Evolutionary conservation across 768 basidiomycete species (phyloP), one percentile per base, ranked within the genome.

Genomic region (Coprinopsis sp.): DNA sequence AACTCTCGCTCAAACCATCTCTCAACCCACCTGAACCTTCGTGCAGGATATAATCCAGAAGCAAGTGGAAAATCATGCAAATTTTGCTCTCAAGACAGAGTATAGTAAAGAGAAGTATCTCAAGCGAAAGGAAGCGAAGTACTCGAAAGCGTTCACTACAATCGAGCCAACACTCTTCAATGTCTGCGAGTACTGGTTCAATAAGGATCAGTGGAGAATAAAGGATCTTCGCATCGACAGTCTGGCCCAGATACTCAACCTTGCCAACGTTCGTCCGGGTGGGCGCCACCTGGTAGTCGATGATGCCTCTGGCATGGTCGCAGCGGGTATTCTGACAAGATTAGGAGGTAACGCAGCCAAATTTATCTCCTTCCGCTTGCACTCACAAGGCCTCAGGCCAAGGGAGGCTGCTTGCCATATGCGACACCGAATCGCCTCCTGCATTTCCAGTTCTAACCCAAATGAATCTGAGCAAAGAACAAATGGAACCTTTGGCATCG

Each of bases 81-180:
- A 90, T 56, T 99, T 88, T 63, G 82, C 83, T 10, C 71, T 98
- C 39, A 98, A 98, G 67, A 98, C 94, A 1, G 96, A 95, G 64
- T 98, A 94, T 65, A 93, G 90, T 66, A 98, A 99, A 66, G 94
- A 98, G 59, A 99, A 99, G 63, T 99, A 97, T 67, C 87, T 81
- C 63, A 95, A 94, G 64, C 77, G 91, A 30, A 99, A 99, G 64
- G 91, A 94, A 68, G 92, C 90, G 47, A 99, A 98, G 94, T 95
- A 88, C 62, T 84, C 82, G 4, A 94, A 91, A 61, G 74, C 77
- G 7, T 91, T 98, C 55, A 82, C 88, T 12, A 88, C 88, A 0
- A 78, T 98, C 30, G 86, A 91, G 33, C 92, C 95, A 2, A 91
- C 91, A 0, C 59, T 90, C 21, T 84, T 81, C 69, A 91, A 95